phyloP scores from a whole-genome alignment of 208 protist species.

The Vickermania spadyakhi region DNA sequence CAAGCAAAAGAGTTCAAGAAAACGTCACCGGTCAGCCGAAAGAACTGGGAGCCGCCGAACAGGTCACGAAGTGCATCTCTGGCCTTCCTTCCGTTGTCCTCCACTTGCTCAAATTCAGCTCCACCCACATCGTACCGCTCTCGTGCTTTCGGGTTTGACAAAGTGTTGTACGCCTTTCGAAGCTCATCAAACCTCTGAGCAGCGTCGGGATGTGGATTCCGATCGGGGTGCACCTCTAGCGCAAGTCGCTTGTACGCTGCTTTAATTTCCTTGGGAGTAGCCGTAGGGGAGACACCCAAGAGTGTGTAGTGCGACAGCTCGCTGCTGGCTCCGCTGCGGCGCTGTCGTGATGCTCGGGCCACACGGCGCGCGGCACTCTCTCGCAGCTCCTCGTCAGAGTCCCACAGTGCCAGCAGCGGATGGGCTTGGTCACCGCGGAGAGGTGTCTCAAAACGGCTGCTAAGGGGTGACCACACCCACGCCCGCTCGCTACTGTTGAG shows the following conservation, averaged over 20 bases:
- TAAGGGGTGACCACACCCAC: slow-evolving; percentile 21
- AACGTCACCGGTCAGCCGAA: slow-evolving; percentile 44
- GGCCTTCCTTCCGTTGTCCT: slow-evolving; percentile 76
- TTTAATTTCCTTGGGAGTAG: neutral
- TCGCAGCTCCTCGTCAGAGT: slow-evolving; percentile 16
- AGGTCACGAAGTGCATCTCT: slow-evolving; percentile 57
- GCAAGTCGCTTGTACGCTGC: neutral
- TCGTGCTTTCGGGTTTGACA: slow-evolving; percentile 93
- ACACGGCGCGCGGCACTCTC: slow-evolving; percentile 36
- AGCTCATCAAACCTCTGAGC: slow-evolving; percentile 87
- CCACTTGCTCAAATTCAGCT: slow-evolving; percentile 77
- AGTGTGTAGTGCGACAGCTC: slow-evolving; percentile 4
- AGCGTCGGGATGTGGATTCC: slow-evolving; percentile 51
- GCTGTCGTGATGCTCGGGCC: neutral
- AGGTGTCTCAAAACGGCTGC: slow-evolving; percentile 33
- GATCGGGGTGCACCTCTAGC: slow-evolving; percentile 5
- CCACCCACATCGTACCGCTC: slow-evolving; percentile 97
- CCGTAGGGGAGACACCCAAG: slow-evolving; percentile 4
- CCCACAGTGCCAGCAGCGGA: slow-evolving; percentile 23
- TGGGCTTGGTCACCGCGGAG: slow-evolving; percentile 13
- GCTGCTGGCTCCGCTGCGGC: slow-evolving; percentile 3
- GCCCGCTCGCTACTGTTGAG: slow-evolving; percentile 22
- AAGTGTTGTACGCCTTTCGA: slow-evolving; percentile 95
- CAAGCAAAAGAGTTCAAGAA: slow-evolving; percentile 66
- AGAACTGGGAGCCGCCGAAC: slow-evolving; percentile 69